A percentile compares a stretch with the other conserved stretches of the same genome.
Evolutionary conservation across 2,329 filamentous ascomycete genomes (phyloP).

Genomic region (Chalaropsis thielavioides): DNA sequence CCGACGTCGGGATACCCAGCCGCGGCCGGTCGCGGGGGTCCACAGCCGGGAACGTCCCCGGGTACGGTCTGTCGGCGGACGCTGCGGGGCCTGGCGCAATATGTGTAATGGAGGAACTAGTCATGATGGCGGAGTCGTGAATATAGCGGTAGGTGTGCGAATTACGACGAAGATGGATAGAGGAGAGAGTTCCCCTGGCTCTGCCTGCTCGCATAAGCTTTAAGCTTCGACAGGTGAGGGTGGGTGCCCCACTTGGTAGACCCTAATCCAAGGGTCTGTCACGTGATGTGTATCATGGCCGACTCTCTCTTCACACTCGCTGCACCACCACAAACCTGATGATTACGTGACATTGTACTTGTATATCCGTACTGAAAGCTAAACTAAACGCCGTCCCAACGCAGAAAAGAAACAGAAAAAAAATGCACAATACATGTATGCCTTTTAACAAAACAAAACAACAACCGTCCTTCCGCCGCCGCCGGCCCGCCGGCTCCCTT

Average conservation of each 20-base stretch:
- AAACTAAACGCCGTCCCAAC: slow-evolving; percentile 1
- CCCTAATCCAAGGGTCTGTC: neutral
- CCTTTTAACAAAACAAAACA: neutral
- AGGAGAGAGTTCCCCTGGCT: no score
- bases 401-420: neutral
- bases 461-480: neutral
- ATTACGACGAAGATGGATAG: neutral
- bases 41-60: neutral
- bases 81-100: no score
- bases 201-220: no score
- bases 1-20: slow-evolving; percentile 47
- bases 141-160: neutral
- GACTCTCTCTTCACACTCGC: neutral
- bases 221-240: no score
- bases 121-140: no score
- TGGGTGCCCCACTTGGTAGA: no score
- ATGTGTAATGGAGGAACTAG: no score
- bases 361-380: slow-evolving; percentile 4
- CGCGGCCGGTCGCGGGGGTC: slow-evolving; percentile 26
- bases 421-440: neutral
- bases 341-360: neutral
- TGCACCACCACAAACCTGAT: neutral
- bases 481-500: neutral
- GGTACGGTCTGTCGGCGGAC: neutral
- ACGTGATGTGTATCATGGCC: neutral